These are phyloP conservation scores for Grigorovia yakushimaensis DNA, from an alignment of 805 yeast species.

Conservation along the genomic window DNA sequence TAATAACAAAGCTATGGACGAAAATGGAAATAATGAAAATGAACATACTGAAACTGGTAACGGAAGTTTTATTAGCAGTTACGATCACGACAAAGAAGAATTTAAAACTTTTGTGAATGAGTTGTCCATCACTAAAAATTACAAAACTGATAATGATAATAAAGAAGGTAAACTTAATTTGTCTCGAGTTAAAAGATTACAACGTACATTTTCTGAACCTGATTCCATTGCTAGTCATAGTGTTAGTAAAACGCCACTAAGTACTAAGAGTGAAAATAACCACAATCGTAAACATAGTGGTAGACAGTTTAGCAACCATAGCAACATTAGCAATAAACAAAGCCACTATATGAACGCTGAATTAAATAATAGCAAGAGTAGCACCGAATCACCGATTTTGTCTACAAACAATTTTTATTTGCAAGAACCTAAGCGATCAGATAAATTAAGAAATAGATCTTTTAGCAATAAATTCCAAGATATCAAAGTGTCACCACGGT, in stretches of 20 bases:
- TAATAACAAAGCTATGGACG: not conserved
- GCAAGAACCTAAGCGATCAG: conserved; percentile 25
- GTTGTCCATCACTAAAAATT: not conserved
- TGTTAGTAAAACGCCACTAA: not conserved
- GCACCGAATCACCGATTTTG: not conserved
- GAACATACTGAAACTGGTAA: not conserved
- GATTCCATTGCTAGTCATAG: not conserved
- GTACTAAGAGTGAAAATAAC: not conserved
- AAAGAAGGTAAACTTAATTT: not conserved
- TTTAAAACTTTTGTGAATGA: not conserved
- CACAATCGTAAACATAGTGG: not conserved
- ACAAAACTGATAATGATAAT: not conserved
- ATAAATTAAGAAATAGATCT: conserved; percentile 35
- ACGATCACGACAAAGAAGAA: not conserved
- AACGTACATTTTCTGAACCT: conserved; percentile 1
- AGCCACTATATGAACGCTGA: not conserved
- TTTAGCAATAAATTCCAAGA: conserved; percentile 61
- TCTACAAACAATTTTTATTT: not conserved
- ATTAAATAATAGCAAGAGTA: not conserved
- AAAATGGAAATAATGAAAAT: not conserved
- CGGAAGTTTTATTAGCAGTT: not conserved
- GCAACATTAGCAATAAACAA: not conserved
- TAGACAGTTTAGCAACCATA: not conserved
- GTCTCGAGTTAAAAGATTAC: not conserved
- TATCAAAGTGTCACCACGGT: conserved; percentile 76